Base-by-base conservation (phyloP, 2,329 filamentous ascomycete genomes). In the Acarospora socialis region DNA sequence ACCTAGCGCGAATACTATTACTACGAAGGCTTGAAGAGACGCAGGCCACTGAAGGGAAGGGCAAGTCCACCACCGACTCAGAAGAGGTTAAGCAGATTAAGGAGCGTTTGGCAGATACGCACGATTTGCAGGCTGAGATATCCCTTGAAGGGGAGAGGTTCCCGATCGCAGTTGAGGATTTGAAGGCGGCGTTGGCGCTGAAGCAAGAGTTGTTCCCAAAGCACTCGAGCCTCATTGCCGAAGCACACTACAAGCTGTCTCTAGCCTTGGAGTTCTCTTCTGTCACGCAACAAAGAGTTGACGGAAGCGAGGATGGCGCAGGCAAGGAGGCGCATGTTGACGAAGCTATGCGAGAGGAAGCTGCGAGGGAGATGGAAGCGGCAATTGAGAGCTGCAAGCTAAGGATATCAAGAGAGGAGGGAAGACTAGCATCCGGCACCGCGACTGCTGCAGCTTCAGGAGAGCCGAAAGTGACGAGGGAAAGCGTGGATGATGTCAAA, bases 111-210 rank as follows among this genome's bases (percentile, higher is more conserved):
- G 83, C 83, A 38, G 90, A 98, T 51, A 92, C 83, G 6, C 83
- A 94, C 53, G 86, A 94, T 52, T 70, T 93, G 34, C 79, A 95
- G 40, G 81, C 86, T 7, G 90, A 98, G 57, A 94, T 98, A 40
- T 92, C 81, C n/a, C 66, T 98, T 17, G 90, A 98, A 60, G 93
- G 90, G 45, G 90, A 95, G 58, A 77, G 80, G 61, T 98, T 93
- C 51, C 66, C 72, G 24, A 77, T 82, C 43, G 87, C 90, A n/a
- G 81, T 93, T 32, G 68, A 73, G 28, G 90, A 98, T 55, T 74
- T 82, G 32, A 75, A 74, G 45, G 72, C 77, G 9, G 76, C 84
- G 1, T 70, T 95, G 29, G 70, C 70, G 23, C 71, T 92, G 47
- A 92, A 92, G 57, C 60, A 81, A 45, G 68, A 79, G 30, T 67